phyloP scores from a whole-genome alignment of 2,329 filamentous ascomycete species.

The Phaeophleospora eucalypticola region DNA sequence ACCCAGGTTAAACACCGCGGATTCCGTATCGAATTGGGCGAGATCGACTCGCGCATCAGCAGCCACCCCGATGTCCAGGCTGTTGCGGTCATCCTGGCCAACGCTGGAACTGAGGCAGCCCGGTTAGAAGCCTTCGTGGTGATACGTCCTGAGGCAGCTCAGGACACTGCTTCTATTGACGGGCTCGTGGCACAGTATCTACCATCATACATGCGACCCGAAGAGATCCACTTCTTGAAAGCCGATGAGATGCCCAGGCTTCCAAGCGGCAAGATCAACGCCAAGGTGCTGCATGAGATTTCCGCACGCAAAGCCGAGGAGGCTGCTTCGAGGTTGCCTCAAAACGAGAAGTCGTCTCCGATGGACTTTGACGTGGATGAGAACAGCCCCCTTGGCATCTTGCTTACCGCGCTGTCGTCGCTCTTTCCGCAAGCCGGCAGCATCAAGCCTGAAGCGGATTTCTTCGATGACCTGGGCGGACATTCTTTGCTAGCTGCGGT shows the following conservation, averaged over 20 bases:
- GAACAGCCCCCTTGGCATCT: slow-evolving; percentile 10
- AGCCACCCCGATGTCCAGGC: slow-evolving; percentile 66
- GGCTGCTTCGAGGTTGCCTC: background rate
- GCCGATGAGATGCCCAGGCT: slow-evolving; percentile 23
- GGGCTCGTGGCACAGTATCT: slow-evolving; percentile 17
- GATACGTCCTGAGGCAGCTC: slow-evolving; percentile 11
- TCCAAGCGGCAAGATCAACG: slow-evolving; percentile 26
- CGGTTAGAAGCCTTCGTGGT: slow-evolving; percentile 25
- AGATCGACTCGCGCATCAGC: slow-evolving; percentile 78
- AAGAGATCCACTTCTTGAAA: slow-evolving; percentile 21
- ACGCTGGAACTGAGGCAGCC: slow-evolving; percentile 18
- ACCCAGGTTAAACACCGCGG: slow-evolving; percentile 90
- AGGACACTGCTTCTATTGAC: slow-evolving; percentile 17
- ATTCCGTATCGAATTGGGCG: slow-evolving; percentile 86
- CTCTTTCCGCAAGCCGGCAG: slow-evolving; percentile 42
- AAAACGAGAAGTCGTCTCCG: background rate
- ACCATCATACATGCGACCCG: slow-evolving; percentile 25
- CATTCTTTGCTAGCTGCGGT: slow-evolving; percentile 65
- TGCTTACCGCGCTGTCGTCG: slow-evolving; percentile 22
- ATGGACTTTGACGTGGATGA: slow-evolving; percentile 1
- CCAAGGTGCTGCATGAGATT: slow-evolving; percentile 22
- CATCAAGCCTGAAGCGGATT: slow-evolving; percentile 45
- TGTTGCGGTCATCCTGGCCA: slow-evolving; percentile 24
- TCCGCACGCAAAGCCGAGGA: slow-evolving; percentile 16
- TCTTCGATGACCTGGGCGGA: slow-evolving; percentile 73